These are phyloP conservation scores for Cercospora sojina DNA, from an alignment of 2,329 filamentous ascomycete genomes.

Conservation along the genomic window DNA sequence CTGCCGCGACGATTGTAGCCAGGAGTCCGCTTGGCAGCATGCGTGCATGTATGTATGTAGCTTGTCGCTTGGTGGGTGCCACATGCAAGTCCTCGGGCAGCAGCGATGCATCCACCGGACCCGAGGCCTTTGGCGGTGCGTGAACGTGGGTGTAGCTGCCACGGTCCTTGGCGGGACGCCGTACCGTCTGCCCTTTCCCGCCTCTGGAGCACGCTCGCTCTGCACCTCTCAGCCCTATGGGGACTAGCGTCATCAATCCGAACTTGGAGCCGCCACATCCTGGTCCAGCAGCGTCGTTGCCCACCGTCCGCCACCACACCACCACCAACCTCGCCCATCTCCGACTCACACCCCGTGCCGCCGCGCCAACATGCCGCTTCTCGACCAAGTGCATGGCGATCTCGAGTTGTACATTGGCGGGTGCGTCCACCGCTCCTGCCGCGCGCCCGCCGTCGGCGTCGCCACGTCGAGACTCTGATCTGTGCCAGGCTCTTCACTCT, in stretches of 20 bases:
- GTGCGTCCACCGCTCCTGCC: constrained; percentile 50
- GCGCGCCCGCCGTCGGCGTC: constrained; percentile 13
- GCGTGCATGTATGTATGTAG: not conserved
- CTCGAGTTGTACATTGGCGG: constrained; percentile 76
- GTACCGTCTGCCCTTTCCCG: not conserved
- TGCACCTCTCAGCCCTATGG: not conserved
- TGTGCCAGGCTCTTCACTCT: constrained; percentile 71
- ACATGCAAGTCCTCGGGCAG: constrained; percentile 5
- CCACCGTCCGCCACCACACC: not conserved
- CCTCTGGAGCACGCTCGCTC: not conserved
- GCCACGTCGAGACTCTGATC: constrained; percentile 31
- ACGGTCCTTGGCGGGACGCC: not conserved
- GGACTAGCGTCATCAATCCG: not conserved
- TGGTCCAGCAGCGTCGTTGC: not conserved
- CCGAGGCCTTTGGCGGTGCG: not conserved
- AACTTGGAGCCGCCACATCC: constrained; percentile 1
- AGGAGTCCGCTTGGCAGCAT: not conserved
- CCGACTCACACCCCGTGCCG: constrained; percentile 6
- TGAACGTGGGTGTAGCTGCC: not conserved
- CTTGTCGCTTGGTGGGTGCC: no score
- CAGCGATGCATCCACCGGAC: constrained; percentile 2
- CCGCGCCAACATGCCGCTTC: constrained; percentile 50
- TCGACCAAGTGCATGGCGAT: constrained; percentile 68
- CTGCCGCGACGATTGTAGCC: not conserved
- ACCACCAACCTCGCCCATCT: not conserved